Evolutionary conservation across 2,329 filamentous ascomycete species (phyloP).

Genomic region (Aotearoamyces nothofagi): DNA sequence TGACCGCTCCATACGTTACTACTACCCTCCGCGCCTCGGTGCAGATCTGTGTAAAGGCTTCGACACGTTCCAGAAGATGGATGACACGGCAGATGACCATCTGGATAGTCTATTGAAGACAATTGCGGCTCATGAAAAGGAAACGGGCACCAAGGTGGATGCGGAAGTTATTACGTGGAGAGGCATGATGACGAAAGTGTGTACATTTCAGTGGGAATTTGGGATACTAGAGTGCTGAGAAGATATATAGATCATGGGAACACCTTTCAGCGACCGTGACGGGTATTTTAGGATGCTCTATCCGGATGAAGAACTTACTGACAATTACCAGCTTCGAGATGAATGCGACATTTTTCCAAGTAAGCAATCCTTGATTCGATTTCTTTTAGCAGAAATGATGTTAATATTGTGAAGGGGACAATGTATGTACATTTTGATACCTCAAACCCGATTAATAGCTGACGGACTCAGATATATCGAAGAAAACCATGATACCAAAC

Average conservation of each 20-base stretch:
- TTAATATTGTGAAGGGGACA: slow-evolving; percentile 25
- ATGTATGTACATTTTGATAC: slow-evolving; percentile 25
- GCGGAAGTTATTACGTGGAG: slow-evolving; percentile 83
- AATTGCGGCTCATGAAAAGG: slow-evolving; percentile 57
- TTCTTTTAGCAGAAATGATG: neutral
- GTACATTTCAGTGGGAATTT: neutral
- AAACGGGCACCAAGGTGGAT: slow-evolving; percentile 50
- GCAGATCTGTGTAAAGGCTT: slow-evolving; percentile 69
- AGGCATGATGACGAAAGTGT: slow-evolving; percentile 95
- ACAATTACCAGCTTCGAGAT: slow-evolving; percentile 63
- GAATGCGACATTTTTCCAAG: slow-evolving; percentile 86
- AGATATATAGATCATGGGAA: slow-evolving; percentile 56
- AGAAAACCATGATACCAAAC: slow-evolving; percentile 67
- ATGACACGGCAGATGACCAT: slow-evolving; percentile 75
- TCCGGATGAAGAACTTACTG: slow-evolving; percentile 3
- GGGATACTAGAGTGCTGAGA: neutral
- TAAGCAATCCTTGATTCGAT: slow-evolving; percentile 26
- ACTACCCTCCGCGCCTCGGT: slow-evolving; percentile 61
- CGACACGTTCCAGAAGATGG: slow-evolving; percentile 66
- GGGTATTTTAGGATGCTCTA: slow-evolving; percentile 35
- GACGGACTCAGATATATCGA: slow-evolving; percentile 63
- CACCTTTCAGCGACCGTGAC: slow-evolving; percentile 69
- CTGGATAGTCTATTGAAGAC: slow-evolving; percentile 70
- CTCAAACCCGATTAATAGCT: slow-evolving; percentile 9
- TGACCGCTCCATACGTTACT: slow-evolving; percentile 71